phyloP scores from a whole-genome alignment of 2,329 filamentous ascomycete species.

The Aspergillus ochraceoroseus region DNA sequence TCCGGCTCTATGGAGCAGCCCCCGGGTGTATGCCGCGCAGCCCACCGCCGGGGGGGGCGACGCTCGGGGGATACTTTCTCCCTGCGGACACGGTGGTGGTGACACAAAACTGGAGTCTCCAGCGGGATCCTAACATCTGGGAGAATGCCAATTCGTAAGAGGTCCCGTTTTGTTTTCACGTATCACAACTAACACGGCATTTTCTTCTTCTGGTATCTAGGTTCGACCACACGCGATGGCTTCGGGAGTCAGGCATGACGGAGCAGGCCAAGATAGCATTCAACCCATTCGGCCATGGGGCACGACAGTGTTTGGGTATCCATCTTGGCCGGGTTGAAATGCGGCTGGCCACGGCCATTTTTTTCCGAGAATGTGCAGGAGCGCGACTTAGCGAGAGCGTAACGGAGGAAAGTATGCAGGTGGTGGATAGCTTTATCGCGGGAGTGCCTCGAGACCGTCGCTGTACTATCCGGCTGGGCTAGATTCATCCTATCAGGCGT shows the following conservation, averaged over 20 bases:
- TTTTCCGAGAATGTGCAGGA: constrained; percentile 7
- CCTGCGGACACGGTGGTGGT: neutral
- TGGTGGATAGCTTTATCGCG: constrained; percentile 5
- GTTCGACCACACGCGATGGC: constrained; percentile 5
- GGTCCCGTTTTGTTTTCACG: neutral
- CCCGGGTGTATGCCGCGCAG: constrained; percentile 6
- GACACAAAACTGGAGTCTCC: constrained; percentile 6
- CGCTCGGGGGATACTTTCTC: neutral
- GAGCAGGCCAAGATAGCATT: constrained; percentile 3
- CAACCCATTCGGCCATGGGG: constrained; percentile 5
- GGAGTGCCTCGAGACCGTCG: constrained; percentile 4
- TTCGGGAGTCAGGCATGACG: neutral
- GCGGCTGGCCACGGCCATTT: constrained; percentile 2
- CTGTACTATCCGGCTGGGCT: neutral
- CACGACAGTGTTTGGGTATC: constrained; percentile 5
- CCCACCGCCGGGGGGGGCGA: constrained; percentile 1
- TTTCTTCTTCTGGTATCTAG: too few relatives aligned
- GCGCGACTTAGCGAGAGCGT: constrained; percentile 1
- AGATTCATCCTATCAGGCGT: neutral
- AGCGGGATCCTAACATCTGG: neutral
- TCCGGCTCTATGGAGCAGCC: constrained; percentile 1
- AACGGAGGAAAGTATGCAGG: constrained; percentile 5
- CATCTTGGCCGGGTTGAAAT: constrained; percentile 6
- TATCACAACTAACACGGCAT: too few relatives aligned
- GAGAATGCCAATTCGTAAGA: neutral